phyloP scores from a whole-genome alignment of 169 alveolate species.

The Plasmodium sp. region DNA sequence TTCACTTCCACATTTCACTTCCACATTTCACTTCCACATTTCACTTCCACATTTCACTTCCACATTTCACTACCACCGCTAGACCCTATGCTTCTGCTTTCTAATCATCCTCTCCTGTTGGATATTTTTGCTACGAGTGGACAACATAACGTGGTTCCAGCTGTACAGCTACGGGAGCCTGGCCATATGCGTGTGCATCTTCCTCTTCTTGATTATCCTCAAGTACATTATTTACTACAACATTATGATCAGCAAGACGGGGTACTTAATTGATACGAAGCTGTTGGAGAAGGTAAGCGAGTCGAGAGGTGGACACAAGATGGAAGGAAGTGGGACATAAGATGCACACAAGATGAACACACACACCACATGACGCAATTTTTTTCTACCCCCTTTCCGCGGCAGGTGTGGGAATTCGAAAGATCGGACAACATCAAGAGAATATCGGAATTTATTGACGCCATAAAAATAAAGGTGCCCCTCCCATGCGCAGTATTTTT shows the following conservation, averaged over 20 bases:
- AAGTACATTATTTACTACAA: constrained; percentile 73
- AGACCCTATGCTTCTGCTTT: constrained; percentile 71
- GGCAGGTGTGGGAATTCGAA: constrained; percentile 73
- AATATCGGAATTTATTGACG: constrained; percentile 74
- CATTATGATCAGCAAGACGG: constrained; percentile 77
- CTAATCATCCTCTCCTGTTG: constrained; percentile 79
- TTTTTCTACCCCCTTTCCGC: not conserved
- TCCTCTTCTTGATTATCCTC: constrained; percentile 57
- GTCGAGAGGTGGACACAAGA: not conserved
- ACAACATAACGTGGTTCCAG: constrained; percentile 79
- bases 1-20: too few relatives aligned
- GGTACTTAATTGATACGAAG: constrained; percentile 77
- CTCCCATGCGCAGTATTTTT: not conserved
- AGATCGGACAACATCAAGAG: constrained; percentile 72
- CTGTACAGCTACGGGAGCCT: constrained; percentile 76
- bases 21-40: too few relatives aligned
- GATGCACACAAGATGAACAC: not conserved
- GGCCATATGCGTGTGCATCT: constrained; percentile 65
- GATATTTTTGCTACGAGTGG: constrained; percentile 75
- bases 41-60: not conserved
- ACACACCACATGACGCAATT: not conserved
- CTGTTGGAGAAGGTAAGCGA: constrained; percentile 77
- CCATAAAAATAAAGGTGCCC: constrained; percentile 62
- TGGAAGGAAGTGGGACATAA: not conserved
- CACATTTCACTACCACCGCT: not conserved